Conservation (phyloP, 352 stramenopile species). For the Plasmopara viticola region DNA sequence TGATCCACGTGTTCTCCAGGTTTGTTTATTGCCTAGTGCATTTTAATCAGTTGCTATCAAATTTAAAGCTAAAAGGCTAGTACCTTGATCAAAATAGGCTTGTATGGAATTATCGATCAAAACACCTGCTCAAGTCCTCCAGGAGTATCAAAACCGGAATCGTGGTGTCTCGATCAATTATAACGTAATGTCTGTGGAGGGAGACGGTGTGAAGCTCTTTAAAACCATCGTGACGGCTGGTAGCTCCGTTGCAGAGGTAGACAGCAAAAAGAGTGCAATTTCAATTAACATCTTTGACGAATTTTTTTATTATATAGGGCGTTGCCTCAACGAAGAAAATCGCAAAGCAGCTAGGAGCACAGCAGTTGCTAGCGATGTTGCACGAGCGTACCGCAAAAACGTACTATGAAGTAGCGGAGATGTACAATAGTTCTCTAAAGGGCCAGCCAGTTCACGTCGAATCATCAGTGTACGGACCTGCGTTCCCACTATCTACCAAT, state of each 20-base stretch:
- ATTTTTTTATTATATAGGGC: slow-evolving; percentile 29
- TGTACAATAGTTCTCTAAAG: slow-evolving; percentile 60
- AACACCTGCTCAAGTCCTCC: slow-evolving; percentile 78
- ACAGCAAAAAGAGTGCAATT: background rate
- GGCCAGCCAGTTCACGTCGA: slow-evolving; percentile 20
- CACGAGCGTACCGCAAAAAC: slow-evolving; percentile 42
- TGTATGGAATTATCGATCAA: slow-evolving; percentile 78
- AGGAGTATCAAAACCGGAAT: slow-evolving; percentile 81
- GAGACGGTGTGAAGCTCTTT: slow-evolving; percentile 58
- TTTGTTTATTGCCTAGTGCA: slow-evolving; percentile 5
- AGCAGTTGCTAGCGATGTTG: slow-evolving; percentile 60
- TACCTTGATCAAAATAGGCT: slow-evolving; percentile 21
- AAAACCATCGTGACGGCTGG: slow-evolving; percentile 76
- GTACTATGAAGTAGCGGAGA: slow-evolving; percentile 61
- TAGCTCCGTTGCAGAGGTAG: slow-evolving; percentile 60
- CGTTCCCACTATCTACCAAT: slow-evolving; percentile 10
- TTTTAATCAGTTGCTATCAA: background rate
- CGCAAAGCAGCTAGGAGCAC: slow-evolving; percentile 71
- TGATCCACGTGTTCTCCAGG: slow-evolving; percentile 61
- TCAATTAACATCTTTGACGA: slow-evolving; percentile 8
- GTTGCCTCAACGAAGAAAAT: slow-evolving; percentile 75
- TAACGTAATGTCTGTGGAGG: slow-evolving; percentile 54
- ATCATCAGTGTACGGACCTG: slow-evolving; percentile 14
- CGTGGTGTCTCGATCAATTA: slow-evolving; percentile 78
- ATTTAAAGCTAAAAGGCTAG: slow-evolving; percentile 4